Conservation (phyloP, 495 filamentous ascomycete species). For the Penicillium malachiteum region DNA sequence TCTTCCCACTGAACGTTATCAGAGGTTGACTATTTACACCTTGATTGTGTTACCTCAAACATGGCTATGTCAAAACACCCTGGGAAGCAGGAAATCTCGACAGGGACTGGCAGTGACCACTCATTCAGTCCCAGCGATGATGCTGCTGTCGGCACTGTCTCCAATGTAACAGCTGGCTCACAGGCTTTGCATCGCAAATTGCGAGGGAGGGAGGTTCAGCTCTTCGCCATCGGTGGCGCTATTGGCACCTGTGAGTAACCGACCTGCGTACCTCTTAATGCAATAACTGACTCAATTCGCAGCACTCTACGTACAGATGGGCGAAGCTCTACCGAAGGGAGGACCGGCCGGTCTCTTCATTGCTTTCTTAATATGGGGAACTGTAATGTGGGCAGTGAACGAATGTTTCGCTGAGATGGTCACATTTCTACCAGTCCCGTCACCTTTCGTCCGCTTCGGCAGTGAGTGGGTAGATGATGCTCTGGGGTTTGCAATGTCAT, state of each 20-base stretch:
- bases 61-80: not conserved
- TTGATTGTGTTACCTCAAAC: too few species aligned
- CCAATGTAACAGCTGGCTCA: not conserved
- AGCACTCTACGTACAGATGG: slow-evolving; percentile 10
- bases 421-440: slow-evolving; percentile 54
- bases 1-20: too few species aligned
- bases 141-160: not conserved
- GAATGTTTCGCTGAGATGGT: slow-evolving; percentile 46
- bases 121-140: not conserved
- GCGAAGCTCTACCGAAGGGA: slow-evolving; percentile 35
- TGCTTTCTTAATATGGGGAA: slow-evolving; percentile 33
- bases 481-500: slow-evolving; percentile 52
- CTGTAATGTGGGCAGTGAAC: slow-evolving; percentile 33
- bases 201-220: slow-evolving; percentile 16
- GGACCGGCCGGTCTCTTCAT: slow-evolving; percentile 55
- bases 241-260: slow-evolving; percentile 31
- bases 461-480: slow-evolving; percentile 52
- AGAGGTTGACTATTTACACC: too few species aligned
- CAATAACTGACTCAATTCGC: not conserved
- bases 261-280: not conserved
- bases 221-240: slow-evolving; percentile 33
- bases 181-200: not conserved
- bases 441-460: slow-evolving; percentile 48
- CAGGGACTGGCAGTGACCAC: not conserved
- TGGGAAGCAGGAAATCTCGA: not conserved